Base-by-base conservation (phyloP, 257 asterid species). In the Solanum dulcamara region DNA sequence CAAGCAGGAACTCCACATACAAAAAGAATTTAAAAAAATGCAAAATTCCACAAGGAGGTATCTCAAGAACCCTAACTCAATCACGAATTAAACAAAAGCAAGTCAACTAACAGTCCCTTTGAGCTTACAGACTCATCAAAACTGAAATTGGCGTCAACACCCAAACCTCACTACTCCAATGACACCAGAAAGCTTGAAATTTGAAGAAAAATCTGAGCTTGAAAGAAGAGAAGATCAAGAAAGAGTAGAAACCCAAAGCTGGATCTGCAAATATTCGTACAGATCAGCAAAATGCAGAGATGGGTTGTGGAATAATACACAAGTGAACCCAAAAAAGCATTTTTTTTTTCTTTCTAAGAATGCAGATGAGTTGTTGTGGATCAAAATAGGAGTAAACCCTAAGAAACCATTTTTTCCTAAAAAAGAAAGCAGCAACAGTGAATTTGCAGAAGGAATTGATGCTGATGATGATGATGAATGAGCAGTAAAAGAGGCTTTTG, bases 391-490 rank as follows among this genome's bases (percentile, higher is more conserved):
- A 83, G 74, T 70, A 83, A 64, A 84, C 86, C 81, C 79, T 40
- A 33, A 84, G 62, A n/a, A 32, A 48, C 79, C 24, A 48, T 66
- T 60, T 57, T 57, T 11, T 22, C 26, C 42, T 1, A 28, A 38
- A 1, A 38, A 59, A 14, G n/a, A 42, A 8, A 35, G 38, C 14
- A 59, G 57, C 28, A 28, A 62, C 4, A 60, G 40, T 53, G 85
- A 37, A 82, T 24, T 24, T 38, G 53, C 13, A 24, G 85, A 11
- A 72, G 33, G 15, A 42, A 30, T 17, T 60, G 90, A 83, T 88
- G 86, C 83, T 84, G 88, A 85, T 90, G 59, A 68, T 87, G 87
- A 88, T 88, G 53, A 77, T 84, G 85, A 85, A 86, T 14, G 82
- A 62, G 85, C 86, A 68, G 74, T 68, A 66, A 55, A 81, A 74